Conservation (phyloP, 78 protist genomes). For the Polysphondylium violaceum region DNA sequence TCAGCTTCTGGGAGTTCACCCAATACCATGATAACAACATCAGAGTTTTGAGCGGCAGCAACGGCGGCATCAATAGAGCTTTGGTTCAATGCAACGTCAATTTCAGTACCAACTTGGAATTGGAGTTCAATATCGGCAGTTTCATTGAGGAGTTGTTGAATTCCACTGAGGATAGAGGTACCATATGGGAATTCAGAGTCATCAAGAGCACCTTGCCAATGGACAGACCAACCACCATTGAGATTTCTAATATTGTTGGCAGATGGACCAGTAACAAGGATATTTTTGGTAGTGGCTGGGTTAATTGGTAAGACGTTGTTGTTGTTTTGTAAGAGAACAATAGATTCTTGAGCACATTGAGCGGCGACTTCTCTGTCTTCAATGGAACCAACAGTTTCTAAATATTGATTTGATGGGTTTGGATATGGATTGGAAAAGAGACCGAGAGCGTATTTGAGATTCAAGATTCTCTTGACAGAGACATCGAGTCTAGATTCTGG, state of each 20-base stretch:
- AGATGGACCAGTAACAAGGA: conserved; percentile 46
- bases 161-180: conserved; percentile 21
- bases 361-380: conserved; percentile 61
- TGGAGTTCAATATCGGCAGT: background rate
- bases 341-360: conserved; percentile 32
- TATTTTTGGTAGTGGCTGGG: too few relatives aligned
- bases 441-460: conserved; percentile 79
- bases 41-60: background rate
- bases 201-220: conserved; percentile 43
- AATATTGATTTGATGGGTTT: conserved; percentile 6
- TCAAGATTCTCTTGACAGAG: conserved; percentile 49
- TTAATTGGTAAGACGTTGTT: conserved; percentile 16
- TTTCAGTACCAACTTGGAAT: conserved; percentile 6
- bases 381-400: conserved; percentile 58
- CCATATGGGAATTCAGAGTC: conserved; percentile 57
- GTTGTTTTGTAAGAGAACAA: conserved; percentile 41
- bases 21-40: conserved; percentile 20
- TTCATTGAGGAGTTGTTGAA: background rate
- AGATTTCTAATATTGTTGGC: background rate
- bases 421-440: conserved; percentile 75
- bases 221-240: conserved; percentile 62
- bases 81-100: conserved; percentile 8
- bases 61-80: background rate
- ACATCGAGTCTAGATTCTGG: conserved; percentile 74
- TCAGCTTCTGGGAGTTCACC: conserved; percentile 58